Conservation (phyloP, 78 protist species). For the Creolimax fragrantissima region DNA sequence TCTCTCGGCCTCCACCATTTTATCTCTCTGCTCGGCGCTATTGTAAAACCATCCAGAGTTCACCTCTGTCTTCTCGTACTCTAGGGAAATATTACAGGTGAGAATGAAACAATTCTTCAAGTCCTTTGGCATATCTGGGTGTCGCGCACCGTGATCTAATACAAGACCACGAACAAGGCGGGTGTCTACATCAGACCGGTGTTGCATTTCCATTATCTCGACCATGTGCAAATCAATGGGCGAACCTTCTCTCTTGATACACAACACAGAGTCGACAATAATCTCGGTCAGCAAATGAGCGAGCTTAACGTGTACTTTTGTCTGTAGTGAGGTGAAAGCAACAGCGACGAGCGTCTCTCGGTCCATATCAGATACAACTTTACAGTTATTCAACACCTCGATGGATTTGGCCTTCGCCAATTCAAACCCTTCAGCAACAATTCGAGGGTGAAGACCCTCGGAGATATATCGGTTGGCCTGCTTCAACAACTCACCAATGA, state of each 20-base stretch:
- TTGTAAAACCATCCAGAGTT: constrained; percentile 78
- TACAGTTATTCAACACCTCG: constrained; percentile 48
- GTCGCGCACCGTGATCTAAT: constrained; percentile 98
- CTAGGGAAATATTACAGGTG: constrained; percentile 93
- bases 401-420: constrained; percentile 71
- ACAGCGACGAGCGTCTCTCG: constrained; percentile 76
- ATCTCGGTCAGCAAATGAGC: constrained; percentile 76
- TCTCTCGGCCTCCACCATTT: constrained; percentile 92
- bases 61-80: constrained; percentile 94
- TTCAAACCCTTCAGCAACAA: constrained; percentile 93
- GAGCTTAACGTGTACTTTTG: constrained; percentile 69
- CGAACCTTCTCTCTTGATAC: constrained; percentile 43
- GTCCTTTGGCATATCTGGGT: constrained; percentile 94
- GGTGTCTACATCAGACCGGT: constrained; percentile 72
- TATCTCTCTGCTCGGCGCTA: constrained; percentile 79
- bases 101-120: constrained; percentile 72
- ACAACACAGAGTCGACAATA: constrained; percentile 80
- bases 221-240: constrained; percentile 97
- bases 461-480: constrained; percentile 79
- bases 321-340: constrained; percentile 83
- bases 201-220: constrained; percentile 92
- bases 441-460: constrained; percentile 98
- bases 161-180: constrained; percentile 91
- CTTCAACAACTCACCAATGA: constrained; percentile 92
- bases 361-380: constrained; percentile 28